These are phyloP conservation scores for Thermochaetoides thermophila DNA, from an alignment of 495 filamentous ascomycete species.

Conservation along the genomic window DNA sequence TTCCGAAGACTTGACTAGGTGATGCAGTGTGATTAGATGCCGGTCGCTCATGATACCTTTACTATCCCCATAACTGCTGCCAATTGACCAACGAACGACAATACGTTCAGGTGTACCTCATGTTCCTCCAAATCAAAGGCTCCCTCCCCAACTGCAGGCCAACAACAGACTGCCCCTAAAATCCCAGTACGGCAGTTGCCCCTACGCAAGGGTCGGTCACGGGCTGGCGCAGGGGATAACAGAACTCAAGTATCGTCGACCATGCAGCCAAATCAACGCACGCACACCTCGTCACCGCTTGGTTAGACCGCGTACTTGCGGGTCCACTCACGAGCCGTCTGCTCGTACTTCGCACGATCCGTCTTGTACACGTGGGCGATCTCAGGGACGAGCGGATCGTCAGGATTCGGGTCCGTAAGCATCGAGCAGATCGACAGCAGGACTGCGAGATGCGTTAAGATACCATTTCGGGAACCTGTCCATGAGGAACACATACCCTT, in stretches of 20 bases:
- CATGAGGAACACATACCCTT: constrained; percentile 51
- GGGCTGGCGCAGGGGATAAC: neutral
- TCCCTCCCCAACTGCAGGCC: neutral
- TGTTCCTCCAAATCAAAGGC: no score
- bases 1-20: constrained; percentile 8
- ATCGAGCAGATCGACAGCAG: constrained; percentile 98
- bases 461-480: no score
- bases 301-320: constrained; percentile 86
- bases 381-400: constrained; percentile 95
- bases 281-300: neutral
- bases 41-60: constrained; percentile 8
- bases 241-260: constrained; percentile 4
- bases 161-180: neutral
- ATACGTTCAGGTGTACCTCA: neutral
- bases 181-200: neutral
- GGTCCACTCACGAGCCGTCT: constrained; percentile 95
- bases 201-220: neutral
- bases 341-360: constrained; percentile 85
- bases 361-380: constrained; percentile 99
- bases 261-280: constrained; percentile 2
- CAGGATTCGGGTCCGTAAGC: constrained; percentile 98
- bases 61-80: constrained; percentile 2
- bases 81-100: neutral
- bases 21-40: constrained; percentile 10
- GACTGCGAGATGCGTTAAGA: constrained; percentile 36